Evolutionary conservation across 352 stramenopile species (phyloP).

Genomic region (Stramenopiles sp.): DNA sequence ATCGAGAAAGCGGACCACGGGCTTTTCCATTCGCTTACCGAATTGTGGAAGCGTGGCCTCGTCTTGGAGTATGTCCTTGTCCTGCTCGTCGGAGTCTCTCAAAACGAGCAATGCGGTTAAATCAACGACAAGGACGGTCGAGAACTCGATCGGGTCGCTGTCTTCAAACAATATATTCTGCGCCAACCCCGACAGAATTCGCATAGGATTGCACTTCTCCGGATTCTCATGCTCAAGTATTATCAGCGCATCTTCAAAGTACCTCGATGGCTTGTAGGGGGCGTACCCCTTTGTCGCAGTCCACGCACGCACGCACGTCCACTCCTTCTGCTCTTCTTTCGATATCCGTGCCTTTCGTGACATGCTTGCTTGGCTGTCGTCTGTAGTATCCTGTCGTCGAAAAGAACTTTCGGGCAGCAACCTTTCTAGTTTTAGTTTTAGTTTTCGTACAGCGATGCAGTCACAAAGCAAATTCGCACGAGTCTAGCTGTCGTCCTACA

Average conservation of each 20-base stretch:
- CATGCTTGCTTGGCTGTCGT: not conserved
- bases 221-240: not conserved
- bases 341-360: slow-evolving; percentile 5
- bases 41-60: not conserved
- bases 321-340: not conserved
- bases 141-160: not conserved
- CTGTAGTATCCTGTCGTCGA: too few species aligned
- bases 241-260: not conserved
- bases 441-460: too few species aligned
- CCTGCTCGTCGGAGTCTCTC: not conserved
- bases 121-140: not conserved
- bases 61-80: not conserved
- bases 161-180: not conserved
- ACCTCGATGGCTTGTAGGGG: not conserved
- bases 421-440: too few species aligned
- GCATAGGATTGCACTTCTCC: not conserved
- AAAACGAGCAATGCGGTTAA: not conserved
- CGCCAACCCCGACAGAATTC: not conserved
- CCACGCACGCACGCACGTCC: not conserved
- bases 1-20: not conserved
- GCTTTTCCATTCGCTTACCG: not conserved
- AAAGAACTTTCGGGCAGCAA: too few species aligned
- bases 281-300: not conserved
- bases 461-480: too few species aligned
- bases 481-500: too few species aligned